A percentile compares a stretch with the other conserved stretches of the same genome.
These are phyloP conservation scores for Malassezia vespertilionis DNA, from an alignment of 1,284 basidiomycete species.

Conservation along the genomic window DNA sequence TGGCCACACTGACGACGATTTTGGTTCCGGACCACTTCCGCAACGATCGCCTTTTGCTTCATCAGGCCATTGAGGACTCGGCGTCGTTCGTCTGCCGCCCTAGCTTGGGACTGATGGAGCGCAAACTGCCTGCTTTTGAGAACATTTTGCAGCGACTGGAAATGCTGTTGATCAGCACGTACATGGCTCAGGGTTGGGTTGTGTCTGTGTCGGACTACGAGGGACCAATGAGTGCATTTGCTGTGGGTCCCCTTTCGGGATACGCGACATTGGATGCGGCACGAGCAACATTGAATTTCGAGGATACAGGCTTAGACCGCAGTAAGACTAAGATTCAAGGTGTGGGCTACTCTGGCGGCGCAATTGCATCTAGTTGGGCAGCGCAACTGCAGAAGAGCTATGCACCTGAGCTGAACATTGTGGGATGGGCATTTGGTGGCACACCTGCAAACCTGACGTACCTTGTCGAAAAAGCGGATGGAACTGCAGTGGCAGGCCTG, in stretches of 20 bases:
- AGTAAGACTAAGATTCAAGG: slow-evolving; percentile 18
- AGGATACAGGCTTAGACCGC: slow-evolving; percentile 7
- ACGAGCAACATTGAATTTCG: slow-evolving; percentile 15
- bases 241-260: slow-evolving; percentile 27
- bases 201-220: slow-evolving; percentile 31
- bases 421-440: slow-evolving; percentile 31
- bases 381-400: slow-evolving; percentile 16
- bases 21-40: slow-evolving; percentile 16
- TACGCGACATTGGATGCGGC: slow-evolving; percentile 24
- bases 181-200: slow-evolving; percentile 22
- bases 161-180: background rate
- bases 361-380: slow-evolving; percentile 24
- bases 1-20: slow-evolving; percentile 19
- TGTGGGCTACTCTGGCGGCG: slow-evolving; percentile 27
- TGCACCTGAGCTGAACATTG: slow-evolving; percentile 26
- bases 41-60: background rate
- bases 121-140: slow-evolving; percentile 2
- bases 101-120: slow-evolving; percentile 17
- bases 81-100: slow-evolving; percentile 24
- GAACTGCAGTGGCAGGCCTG: slow-evolving; percentile 22
- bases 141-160: background rate
- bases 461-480: background rate
- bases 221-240: slow-evolving; percentile 22
- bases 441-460: slow-evolving; percentile 20
- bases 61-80: slow-evolving; percentile 18